Conservation (phyloP, 2,329 filamentous ascomycete species). For the Cercospora brassicicola region DNA sequence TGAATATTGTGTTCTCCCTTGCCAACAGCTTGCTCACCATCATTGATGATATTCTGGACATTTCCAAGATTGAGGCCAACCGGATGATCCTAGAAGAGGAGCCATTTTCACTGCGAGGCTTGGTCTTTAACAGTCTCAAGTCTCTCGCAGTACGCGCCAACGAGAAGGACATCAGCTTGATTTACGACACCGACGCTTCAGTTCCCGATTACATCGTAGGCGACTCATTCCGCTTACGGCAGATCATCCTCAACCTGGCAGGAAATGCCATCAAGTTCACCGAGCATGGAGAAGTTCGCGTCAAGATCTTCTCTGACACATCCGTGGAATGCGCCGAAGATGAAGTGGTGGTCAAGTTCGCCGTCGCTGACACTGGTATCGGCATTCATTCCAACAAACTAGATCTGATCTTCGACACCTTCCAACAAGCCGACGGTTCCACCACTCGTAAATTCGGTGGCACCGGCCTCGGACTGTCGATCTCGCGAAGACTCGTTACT, state of each 20-base stretch:
- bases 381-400: slow-evolving; percentile 94
- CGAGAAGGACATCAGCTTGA: slow-evolving; percentile 88
- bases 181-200: slow-evolving; percentile 88
- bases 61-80: slow-evolving; percentile 82
- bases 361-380: slow-evolving; percentile 93
- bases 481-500: slow-evolving; percentile 91
- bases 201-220: slow-evolving; percentile 95
- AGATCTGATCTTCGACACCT: slow-evolving; percentile 96
- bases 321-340: slow-evolving; percentile 65
- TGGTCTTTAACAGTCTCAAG: slow-evolving; percentile 96
- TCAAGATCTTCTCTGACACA: slow-evolving; percentile 77
- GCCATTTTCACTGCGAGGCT: slow-evolving; percentile 88
- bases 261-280: slow-evolving; percentile 99
- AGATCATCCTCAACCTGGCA: slow-evolving; percentile 95
- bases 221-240: slow-evolving; percentile 91
- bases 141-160: slow-evolving; percentile 96
- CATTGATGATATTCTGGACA: slow-evolving; percentile 77
- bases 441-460: slow-evolving; percentile 95
- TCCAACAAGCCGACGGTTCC: slow-evolving; percentile 96
- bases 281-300: slow-evolving; percentile 90
- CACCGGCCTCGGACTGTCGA: slow-evolving; percentile 88
- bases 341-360: slow-evolving; percentile 93
- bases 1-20: slow-evolving; percentile 95
- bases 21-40: slow-evolving; percentile 96
- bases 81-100: slow-evolving; percentile 99